Evolutionary conservation across 768 basidiomycete genomes (phyloP).

Genomic region (Tricholomella constricta): DNA sequence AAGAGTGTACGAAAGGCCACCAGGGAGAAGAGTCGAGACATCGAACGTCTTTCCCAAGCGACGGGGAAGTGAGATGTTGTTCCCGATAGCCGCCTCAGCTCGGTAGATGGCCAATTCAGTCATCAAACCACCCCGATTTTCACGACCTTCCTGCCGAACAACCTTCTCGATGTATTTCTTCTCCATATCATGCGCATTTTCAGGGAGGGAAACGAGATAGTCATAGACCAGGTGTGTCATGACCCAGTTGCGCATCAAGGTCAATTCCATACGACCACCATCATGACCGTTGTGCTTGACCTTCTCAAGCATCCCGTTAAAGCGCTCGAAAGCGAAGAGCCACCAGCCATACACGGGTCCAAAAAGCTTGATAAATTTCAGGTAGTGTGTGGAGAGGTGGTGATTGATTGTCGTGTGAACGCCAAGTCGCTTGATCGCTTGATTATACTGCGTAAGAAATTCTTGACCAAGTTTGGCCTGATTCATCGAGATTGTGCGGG

Average conservation of each 20-base stretch:
- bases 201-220: background rate
- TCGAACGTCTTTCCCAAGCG: too few relatives aligned
- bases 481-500: conserved; percentile 21
- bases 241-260: conserved; percentile 31
- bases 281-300: conserved; percentile 33
- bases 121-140: background rate
- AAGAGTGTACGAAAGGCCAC: background rate
- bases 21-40: too few relatives aligned
- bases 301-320: conserved; percentile 35
- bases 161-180: background rate
- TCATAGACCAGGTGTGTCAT: conserved; percentile 15
- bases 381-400: conserved; percentile 29
- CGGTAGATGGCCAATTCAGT: background rate
- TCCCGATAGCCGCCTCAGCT: background rate
- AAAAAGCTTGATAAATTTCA: conserved; percentile 22
- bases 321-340: conserved; percentile 36
- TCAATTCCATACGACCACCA: conserved; percentile 30
- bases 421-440: background rate
- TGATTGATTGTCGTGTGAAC: conserved; percentile 29
- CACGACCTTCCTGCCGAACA: background rate
- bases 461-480: conserved; percentile 25
- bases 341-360: conserved; percentile 37
- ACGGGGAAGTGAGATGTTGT: background rate
- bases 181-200: background rate
- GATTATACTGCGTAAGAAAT: conserved; percentile 24